Conservation (phyloP, 2,329 filamentous ascomycete genomes). For the Aspergillus persii region DNA sequence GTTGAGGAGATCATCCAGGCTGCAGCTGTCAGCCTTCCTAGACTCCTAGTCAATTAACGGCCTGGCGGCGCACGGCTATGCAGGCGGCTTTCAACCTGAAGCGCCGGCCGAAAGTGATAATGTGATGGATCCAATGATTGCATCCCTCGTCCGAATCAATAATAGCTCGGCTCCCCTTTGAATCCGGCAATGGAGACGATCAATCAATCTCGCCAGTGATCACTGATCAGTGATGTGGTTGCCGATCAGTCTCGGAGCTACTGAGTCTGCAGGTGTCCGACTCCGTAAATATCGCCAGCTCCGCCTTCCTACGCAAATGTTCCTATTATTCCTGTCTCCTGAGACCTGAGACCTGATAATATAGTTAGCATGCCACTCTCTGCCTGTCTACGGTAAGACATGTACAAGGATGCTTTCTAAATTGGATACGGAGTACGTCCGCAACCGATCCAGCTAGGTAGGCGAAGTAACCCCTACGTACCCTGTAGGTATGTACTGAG, state of each 20-base stretch:
- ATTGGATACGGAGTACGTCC: too few species aligned
- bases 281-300: not conserved
- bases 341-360: too few species aligned
- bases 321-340: not conserved
- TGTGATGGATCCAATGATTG: conserved; percentile 14
- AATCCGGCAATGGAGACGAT: not conserved
- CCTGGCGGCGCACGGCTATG: not conserved
- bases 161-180: not conserved
- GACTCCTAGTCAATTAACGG: not conserved
- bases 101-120: conserved; percentile 15
- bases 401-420: too few species aligned
- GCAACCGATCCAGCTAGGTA: too few species aligned
- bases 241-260: not conserved
- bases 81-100: not conserved
- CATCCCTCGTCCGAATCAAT: not conserved
- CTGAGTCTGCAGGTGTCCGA: not conserved
- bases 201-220: not conserved
- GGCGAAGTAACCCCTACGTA: too few species aligned
- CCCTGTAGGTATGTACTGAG: too few species aligned
- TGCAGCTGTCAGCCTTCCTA: conserved; percentile 14
- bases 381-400: not conserved
- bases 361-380: not conserved
- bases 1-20: conserved; percentile 11
- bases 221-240: too few species aligned
- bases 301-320: not conserved